These are phyloP conservation scores for Wallemia mellicola DNA, from an alignment of 1,284 basidiomycete species.

Conservation along the genomic window DNA sequence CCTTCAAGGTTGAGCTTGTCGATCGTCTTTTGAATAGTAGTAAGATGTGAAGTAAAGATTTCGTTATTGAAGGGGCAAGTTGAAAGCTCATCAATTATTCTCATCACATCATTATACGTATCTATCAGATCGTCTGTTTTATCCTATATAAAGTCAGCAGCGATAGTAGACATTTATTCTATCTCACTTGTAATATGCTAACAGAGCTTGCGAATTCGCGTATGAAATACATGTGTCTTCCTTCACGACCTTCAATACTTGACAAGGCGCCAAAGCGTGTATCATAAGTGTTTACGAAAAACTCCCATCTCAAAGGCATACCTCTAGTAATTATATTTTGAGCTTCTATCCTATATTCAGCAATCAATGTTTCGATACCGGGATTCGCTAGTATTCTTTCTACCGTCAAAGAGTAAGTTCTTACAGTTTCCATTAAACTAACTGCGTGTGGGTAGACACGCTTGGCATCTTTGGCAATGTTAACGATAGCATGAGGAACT, in stretches of 20 bases:
- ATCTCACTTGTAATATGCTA: conserved; percentile 41
- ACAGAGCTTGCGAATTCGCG: conserved; percentile 79
- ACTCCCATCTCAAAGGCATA: conserved; percentile 85
- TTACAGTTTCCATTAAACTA: conserved; percentile 87
- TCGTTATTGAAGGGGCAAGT: conserved; percentile 59
- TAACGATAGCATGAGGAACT: conserved; percentile 75
- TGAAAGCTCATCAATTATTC: conserved; percentile 54
- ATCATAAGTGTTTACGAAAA: conserved; percentile 77
- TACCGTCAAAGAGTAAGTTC: conserved; percentile 81
- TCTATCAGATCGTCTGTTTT: conserved; percentile 82
- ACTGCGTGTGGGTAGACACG: conserved; percentile 93
- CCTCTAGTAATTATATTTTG: conserved; percentile 70
- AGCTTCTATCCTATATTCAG: conserved; percentile 64
- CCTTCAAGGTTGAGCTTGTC: conserved; percentile 85
- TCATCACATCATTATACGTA: conserved; percentile 54
- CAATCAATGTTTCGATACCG: conserved; percentile 71
- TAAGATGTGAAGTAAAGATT: conserved; percentile 46
- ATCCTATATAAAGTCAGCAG: conserved; percentile 25
- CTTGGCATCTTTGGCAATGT: conserved; percentile 93
- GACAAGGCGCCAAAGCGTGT: conserved; percentile 36
- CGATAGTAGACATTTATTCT: background rate
- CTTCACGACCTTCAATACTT: conserved; percentile 37
- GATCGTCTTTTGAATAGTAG: conserved; percentile 67
- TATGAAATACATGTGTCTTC: conserved; percentile 70
- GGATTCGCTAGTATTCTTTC: conserved; percentile 64